Evolutionary conservation across 345 rosid species (phyloP).

Genomic region (Gossypium turneri): DNA sequence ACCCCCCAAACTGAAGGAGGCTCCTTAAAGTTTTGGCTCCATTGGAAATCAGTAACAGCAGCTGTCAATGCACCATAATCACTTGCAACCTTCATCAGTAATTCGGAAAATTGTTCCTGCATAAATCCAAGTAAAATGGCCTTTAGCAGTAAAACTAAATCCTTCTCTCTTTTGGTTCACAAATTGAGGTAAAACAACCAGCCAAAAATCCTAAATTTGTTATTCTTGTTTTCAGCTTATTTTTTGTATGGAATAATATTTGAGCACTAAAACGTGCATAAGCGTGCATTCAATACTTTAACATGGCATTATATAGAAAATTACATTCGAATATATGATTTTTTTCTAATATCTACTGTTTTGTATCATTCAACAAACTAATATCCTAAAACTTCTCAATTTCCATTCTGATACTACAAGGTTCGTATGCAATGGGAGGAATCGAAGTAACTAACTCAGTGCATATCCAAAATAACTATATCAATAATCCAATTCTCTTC

Average conservation of each 20-base stretch:
- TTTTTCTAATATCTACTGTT: background rate
- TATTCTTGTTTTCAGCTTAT: background rate
- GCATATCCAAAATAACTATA: background rate
- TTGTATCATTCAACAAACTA: background rate
- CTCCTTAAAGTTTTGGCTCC: constrained; percentile 98
- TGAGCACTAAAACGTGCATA: background rate
- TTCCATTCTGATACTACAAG: background rate
- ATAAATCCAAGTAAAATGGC: constrained; percentile 19
- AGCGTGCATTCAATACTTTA: too few species aligned
- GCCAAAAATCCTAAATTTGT: background rate
- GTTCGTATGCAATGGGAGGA: background rate
- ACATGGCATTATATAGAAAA: too few species aligned
- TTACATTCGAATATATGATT: background rate
- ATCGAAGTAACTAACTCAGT: background rate
- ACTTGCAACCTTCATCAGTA: constrained; percentile 95
- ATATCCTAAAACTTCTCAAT: background rate
- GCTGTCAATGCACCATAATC: constrained; percentile 96
- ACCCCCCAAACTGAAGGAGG: constrained; percentile 99
- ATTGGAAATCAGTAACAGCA: constrained; percentile 83
- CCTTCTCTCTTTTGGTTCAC: background rate
- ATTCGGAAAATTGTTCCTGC: constrained; percentile 96
- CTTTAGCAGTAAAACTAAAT: background rate
- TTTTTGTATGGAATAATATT: background rate
- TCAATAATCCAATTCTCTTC: background rate
- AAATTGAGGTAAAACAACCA: background rate